These are phyloP conservation scores for Chenopodium formosanum DNA, from an alignment of 148 eudicot species.

Conservation along the genomic window DNA sequence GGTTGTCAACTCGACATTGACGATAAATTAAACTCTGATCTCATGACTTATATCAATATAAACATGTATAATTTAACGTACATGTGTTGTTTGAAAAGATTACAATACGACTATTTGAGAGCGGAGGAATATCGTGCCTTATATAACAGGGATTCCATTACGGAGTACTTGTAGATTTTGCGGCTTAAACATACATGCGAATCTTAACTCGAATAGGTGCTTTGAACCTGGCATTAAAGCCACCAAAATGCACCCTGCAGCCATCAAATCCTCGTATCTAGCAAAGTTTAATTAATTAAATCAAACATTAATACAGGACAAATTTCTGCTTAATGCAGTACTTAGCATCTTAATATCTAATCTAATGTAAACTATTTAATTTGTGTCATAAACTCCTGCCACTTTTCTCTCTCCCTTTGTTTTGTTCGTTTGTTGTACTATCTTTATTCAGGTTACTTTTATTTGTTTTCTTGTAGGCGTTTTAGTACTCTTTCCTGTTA, in stretches of 20 bases:
- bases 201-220: neutral
- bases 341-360: too few species aligned
- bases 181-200: neutral
- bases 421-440: too few species aligned
- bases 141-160: neutral
- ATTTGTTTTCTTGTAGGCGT: too few species aligned
- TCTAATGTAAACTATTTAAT: neutral
- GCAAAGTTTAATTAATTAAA: neutral
- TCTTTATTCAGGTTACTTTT: too few species aligned
- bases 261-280: conserved; percentile 3
- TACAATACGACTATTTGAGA: too few species aligned
- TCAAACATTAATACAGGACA: conserved; percentile 5
- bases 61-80: too few species aligned
- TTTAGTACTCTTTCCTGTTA: too few species aligned
- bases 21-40: too few species aligned
- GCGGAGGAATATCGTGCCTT: too few species aligned
- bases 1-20: too few species aligned
- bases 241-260: neutral
- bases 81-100: too few species aligned
- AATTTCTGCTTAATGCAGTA: neutral
- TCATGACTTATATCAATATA: too few species aligned
- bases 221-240: conserved; percentile 14
- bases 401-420: neutral
- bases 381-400: neutral
- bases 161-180: neutral